phyloP scores from a whole-genome alignment of 2,329 filamentous ascomycete genomes.

The Trichophyton rubrum region DNA sequence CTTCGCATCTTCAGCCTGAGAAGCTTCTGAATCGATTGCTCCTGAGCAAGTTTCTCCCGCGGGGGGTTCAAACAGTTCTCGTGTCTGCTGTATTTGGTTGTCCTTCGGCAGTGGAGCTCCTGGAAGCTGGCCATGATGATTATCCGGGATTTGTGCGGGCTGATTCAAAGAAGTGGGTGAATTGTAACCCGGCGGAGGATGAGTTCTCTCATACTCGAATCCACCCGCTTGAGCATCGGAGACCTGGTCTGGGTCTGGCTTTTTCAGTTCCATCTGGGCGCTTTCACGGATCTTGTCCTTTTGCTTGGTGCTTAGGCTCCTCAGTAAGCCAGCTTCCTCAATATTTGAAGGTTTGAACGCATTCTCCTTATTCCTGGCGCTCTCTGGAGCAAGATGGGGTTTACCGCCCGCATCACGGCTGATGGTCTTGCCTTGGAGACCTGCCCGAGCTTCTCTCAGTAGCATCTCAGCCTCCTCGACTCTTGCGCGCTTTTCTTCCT shows the following conservation, averaged over 20 bases:
- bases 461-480: conserved; percentile 70
- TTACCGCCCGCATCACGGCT: conserved; percentile 8
- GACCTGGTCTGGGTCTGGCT: conserved; percentile 11
- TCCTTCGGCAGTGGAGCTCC: background rate
- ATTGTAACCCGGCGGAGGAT: background rate
- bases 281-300: conserved; percentile 12
- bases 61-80: background rate
- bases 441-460: conserved; percentile 43
- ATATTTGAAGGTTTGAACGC: background rate
- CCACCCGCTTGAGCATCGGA: conserved; percentile 10
- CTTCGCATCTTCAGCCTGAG: conserved; percentile 6
- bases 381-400: conserved; percentile 2
- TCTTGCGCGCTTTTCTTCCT: conserved; percentile 82
- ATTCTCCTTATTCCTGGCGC: background rate
- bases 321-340: conserved; percentile 12
- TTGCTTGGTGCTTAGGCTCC: conserved; percentile 11
- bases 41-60: background rate
- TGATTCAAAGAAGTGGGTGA: background rate
- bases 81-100: background rate
- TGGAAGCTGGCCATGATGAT: background rate
- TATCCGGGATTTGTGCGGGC: background rate
- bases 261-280: conserved; percentile 13
- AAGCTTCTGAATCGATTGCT: background rate
- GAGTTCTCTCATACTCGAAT: conserved; percentile 10
- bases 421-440: conserved; percentile 7